A percentile compares a stretch with the other conserved stretches of the same genome.
phyloP scores from a whole-genome alignment of 2,329 filamentous ascomycete genomes.

The Cercospora janseana region DNA sequence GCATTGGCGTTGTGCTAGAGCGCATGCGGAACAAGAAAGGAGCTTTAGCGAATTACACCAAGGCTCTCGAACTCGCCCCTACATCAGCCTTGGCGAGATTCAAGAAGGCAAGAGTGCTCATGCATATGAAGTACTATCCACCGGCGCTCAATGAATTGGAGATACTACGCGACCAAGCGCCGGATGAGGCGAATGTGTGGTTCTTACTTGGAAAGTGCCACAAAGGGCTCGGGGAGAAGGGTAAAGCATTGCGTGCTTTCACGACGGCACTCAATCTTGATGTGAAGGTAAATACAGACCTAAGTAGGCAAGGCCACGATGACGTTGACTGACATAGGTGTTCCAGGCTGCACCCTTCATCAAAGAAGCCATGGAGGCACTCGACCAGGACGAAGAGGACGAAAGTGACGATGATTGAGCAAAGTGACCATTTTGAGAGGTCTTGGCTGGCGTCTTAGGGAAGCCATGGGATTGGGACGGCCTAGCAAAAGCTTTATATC shows the following conservation, averaged over 20 bases:
- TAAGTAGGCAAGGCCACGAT: not conserved
- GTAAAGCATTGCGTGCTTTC: conserved; percentile 84
- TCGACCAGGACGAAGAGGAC: conserved; percentile 45
- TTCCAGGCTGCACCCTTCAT: conserved; percentile 84
- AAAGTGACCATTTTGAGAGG: not conserved
- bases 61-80: conserved; percentile 79
- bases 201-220: conserved; percentile 82
- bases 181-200: conserved; percentile 93
- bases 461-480: too few species aligned
- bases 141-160: conserved; percentile 78
- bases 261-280: conserved; percentile 94
- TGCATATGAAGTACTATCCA: conserved; percentile 68
- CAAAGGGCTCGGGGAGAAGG: conserved; percentile 59
- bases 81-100: conserved; percentile 80
- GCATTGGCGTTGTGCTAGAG: conserved; percentile 82
- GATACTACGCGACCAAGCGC: conserved; percentile 84
- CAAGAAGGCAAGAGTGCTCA: conserved; percentile 84
- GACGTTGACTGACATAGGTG: conserved; percentile 12
- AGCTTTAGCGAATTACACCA: conserved; percentile 77
- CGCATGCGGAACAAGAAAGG: conserved; percentile 78
- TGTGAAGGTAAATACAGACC: conserved; percentile 71
- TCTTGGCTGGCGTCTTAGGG: conserved; percentile 3
- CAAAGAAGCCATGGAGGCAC: conserved; percentile 91
- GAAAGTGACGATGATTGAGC: conserved; percentile 28
- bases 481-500: not conserved